phyloP scores from a whole-genome alignment of 306 rosid species.

The Hylodesmum podocarpum region DNA sequence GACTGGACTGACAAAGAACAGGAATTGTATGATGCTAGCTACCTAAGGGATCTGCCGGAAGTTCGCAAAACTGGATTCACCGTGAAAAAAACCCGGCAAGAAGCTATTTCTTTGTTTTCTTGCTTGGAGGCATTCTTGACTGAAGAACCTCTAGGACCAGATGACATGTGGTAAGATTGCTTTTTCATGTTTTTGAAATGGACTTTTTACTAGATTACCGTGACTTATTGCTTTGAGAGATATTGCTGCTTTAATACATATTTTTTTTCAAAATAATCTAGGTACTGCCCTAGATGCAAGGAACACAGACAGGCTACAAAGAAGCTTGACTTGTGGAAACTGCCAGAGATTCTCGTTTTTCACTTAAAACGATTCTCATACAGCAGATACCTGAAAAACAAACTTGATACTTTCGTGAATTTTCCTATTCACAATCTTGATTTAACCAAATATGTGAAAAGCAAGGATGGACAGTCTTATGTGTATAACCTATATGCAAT shows the following conservation, averaged over 20 bases:
- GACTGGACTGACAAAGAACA: slow-evolving; percentile 84
- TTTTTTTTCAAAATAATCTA: slow-evolving; percentile 25
- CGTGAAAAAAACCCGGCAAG: slow-evolving; percentile 87
- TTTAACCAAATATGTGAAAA: slow-evolving; percentile 83
- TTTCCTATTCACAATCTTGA: slow-evolving; percentile 93
- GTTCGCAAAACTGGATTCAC: slow-evolving; percentile 73
- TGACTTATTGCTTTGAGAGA: slow-evolving; percentile 9
- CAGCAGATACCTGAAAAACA: slow-evolving; percentile 93
- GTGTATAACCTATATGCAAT: slow-evolving; percentile 82
- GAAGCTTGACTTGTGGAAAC: slow-evolving; percentile 96
- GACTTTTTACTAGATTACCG: slow-evolving; percentile 16
- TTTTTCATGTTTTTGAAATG: slow-evolving; percentile 28
- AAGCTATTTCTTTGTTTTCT: slow-evolving; percentile 90
- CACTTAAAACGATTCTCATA: slow-evolving; percentile 95
- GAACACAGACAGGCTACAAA: slow-evolving; percentile 97
- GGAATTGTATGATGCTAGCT: slow-evolving; percentile 69
- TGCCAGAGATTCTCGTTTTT: slow-evolving; percentile 95
- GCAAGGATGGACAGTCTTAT: slow-evolving; percentile 70
- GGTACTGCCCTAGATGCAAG: slow-evolving; percentile 98
- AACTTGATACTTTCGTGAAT: slow-evolving; percentile 89
- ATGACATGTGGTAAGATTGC: slow-evolving; percentile 89
- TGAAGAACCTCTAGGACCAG: slow-evolving; percentile 98
- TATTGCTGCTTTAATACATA: background rate
- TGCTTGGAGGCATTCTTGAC: slow-evolving; percentile 97
- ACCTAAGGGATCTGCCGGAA: slow-evolving; percentile 92